phyloP scores from a whole-genome alignment of 2,329 filamentous ascomycete species.

The Talaromyces sp. region DNA sequence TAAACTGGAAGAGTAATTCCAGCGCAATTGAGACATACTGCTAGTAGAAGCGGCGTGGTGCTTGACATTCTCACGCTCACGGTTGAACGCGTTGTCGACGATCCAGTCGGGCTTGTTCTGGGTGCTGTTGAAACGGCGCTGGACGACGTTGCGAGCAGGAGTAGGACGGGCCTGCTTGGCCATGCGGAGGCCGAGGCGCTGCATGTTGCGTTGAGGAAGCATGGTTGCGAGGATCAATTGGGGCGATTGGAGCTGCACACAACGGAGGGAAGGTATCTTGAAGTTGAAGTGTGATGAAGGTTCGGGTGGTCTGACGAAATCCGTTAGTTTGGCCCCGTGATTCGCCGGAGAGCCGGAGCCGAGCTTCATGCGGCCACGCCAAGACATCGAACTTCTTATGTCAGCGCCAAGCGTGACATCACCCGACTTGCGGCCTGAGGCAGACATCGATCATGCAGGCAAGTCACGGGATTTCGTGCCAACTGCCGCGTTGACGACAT shows the following conservation, averaged over 20 bases:
- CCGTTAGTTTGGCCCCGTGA: slow-evolving; percentile 33
- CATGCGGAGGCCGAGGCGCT: slow-evolving; percentile 64
- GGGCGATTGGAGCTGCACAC: slow-evolving; percentile 4
- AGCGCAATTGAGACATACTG: slow-evolving; percentile 58
- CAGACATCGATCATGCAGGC: neutral
- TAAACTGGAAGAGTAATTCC: neutral
- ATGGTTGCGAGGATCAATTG: slow-evolving; percentile 49
- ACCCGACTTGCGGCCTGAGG: slow-evolving; percentile 9
- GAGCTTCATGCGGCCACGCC: slow-evolving; percentile 9
- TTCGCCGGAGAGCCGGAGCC: slow-evolving; percentile 24
- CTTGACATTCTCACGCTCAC: slow-evolving; percentile 86
- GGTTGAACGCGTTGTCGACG: slow-evolving; percentile 87
- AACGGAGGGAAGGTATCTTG: slow-evolving; percentile 17
- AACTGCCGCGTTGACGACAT: slow-evolving; percentile 3
- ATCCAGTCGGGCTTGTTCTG: slow-evolving; percentile 58
- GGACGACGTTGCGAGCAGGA: slow-evolving; percentile 56
- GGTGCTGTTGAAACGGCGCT: slow-evolving; percentile 71
- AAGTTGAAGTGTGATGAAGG: slow-evolving; percentile 19
- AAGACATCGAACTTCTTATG: slow-evolving; percentile 24
- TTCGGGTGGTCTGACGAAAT: slow-evolving; percentile 28
- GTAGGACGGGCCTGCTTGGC: slow-evolving; percentile 58
- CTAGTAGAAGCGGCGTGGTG: slow-evolving; percentile 81
- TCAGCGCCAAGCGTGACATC: slow-evolving; percentile 28
- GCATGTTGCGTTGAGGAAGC: slow-evolving; percentile 62
- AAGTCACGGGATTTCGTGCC: slow-evolving; percentile 10